Conservation (phyloP, 768 basidiomycete genomes). For the Pulveroboletus sp. region DNA sequence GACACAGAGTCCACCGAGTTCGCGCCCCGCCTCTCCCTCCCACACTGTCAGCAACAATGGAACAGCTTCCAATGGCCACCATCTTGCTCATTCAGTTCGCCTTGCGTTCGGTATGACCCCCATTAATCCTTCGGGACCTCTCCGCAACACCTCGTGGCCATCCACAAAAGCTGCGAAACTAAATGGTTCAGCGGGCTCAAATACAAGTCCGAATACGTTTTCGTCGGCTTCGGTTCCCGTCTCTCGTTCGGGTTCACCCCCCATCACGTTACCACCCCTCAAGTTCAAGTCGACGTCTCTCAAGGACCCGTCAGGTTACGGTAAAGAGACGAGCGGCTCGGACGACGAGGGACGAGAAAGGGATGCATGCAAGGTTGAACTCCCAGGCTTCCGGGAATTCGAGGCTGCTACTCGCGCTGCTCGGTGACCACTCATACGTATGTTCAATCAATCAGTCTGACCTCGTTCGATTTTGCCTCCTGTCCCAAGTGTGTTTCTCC, state of each 20-base stretch:
- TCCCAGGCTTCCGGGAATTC: constrained; percentile 61
- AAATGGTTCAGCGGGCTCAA: constrained; percentile 8
- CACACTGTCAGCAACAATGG: constrained; percentile 32
- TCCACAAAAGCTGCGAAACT: constrained; percentile 19
- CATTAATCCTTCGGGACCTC: constrained; percentile 41
- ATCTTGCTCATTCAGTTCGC: constrained; percentile 80
- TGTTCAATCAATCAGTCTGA: neutral
- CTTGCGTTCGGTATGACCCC: constrained; percentile 92
- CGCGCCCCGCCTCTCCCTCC: constrained; percentile 58
- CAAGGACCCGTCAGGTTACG: constrained; percentile 9
- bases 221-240: constrained; percentile 39
- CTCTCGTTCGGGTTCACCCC: constrained; percentile 63
- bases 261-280: constrained; percentile 67
- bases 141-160: constrained; percentile 38
- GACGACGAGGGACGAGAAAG: constrained; percentile 23
- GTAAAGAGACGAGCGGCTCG: constrained; percentile 16
- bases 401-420: constrained; percentile 42
- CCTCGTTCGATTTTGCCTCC: neutral
- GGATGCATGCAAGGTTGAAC: constrained; percentile 37
- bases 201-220: constrained; percentile 7
- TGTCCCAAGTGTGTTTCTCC: constrained; percentile 5
- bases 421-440: constrained; percentile 15
- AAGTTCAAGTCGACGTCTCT: constrained; percentile 37
- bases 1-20: constrained; percentile 45
- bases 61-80: constrained; percentile 41